A percentile compares a stretch with the other conserved stretches of the same genome.
Conservation (phyloP, 2,329 filamentous ascomycete species). For the Beauveria sp. region DNA sequence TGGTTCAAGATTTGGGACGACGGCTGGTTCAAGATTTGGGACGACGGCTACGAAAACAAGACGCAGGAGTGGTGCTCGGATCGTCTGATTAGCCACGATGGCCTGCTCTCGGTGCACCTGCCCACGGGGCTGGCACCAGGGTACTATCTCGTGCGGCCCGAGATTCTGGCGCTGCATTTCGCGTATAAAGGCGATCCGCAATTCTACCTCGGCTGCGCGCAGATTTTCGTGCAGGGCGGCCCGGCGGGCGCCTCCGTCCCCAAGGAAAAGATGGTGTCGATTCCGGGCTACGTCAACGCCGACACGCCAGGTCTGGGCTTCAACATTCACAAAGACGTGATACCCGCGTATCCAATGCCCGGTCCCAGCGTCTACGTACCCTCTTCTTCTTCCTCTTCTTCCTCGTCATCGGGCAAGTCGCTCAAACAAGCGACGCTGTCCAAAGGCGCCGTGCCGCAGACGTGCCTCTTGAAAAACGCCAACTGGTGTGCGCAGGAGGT, state of each 20-base stretch:
- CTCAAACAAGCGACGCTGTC: conserved; percentile 16
- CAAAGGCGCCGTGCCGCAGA: conserved; percentile 44
- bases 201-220: conserved; percentile 66
- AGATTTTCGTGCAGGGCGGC: conserved; percentile 52
- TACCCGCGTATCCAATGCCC: conserved; percentile 45
- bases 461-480: conserved; percentile 57
- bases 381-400: background rate
- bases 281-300: conserved; percentile 56
- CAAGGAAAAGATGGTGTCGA: conserved; percentile 44
- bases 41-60: conserved; percentile 54
- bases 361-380: conserved; percentile 44
- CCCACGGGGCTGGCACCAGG: conserved; percentile 55
- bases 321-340: conserved; percentile 51
- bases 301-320: conserved; percentile 50
- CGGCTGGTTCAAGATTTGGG: conserved; percentile 75
- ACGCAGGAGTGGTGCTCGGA: conserved; percentile 61
- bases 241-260: conserved; percentile 41
- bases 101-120: conserved; percentile 54
- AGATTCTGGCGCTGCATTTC: conserved; percentile 61
- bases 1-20: too few species aligned
- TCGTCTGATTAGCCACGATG: conserved; percentile 56
- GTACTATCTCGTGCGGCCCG: conserved; percentile 64
- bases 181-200: conserved; percentile 55
- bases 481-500: conserved; percentile 67
- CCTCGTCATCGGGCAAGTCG: background rate